Evolutionary conservation across 1,284 basidiomycete species (phyloP).

Genomic region (Ceratobasidium sp.): DNA sequence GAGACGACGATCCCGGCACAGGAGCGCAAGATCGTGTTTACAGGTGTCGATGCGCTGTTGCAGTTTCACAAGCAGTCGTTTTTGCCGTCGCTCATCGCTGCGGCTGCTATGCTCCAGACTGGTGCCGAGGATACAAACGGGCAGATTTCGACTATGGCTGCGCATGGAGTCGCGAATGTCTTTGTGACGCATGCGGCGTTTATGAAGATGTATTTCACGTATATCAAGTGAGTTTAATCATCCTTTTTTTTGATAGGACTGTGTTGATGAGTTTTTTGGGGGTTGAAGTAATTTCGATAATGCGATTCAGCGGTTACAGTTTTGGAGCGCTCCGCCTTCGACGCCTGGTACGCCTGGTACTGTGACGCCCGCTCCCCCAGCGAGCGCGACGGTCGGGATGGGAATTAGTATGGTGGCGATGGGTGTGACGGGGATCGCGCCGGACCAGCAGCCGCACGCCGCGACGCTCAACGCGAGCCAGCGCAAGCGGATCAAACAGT

Average conservation of each 20-base stretch:
- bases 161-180: slow-evolving; percentile 87
- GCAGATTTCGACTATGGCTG: slow-evolving; percentile 79
- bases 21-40: slow-evolving; percentile 94
- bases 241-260: slow-evolving; percentile 10
- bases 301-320: slow-evolving; percentile 86
- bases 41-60: slow-evolving; percentile 90
- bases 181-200: slow-evolving; percentile 95
- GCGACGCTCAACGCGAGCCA: slow-evolving; percentile 75
- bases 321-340: slow-evolving; percentile 78
- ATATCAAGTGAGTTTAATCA: slow-evolving; percentile 84
- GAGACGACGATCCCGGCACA: slow-evolving; percentile 87
- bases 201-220: slow-evolving; percentile 97
- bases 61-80: slow-evolving; percentile 95
- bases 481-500: slow-evolving; percentile 86
- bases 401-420: slow-evolving; percentile 68
- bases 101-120: slow-evolving; percentile 76
- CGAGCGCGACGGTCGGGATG: slow-evolving; percentile 73
- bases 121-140: slow-evolving; percentile 79
- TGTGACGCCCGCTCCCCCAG: slow-evolving; percentile 65
- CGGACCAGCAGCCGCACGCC: slow-evolving; percentile 47
- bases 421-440: slow-evolving; percentile 62
- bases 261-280: background rate
- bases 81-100: slow-evolving; percentile 87
- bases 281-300: slow-evolving; percentile 87
- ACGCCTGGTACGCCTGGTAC: slow-evolving; percentile 54